Evolutionary conservation across 2,329 filamentous ascomycete species (phyloP), one percentile per base, ranked within the genome.

Genomic region (Fusarium austroafricanum): DNA sequence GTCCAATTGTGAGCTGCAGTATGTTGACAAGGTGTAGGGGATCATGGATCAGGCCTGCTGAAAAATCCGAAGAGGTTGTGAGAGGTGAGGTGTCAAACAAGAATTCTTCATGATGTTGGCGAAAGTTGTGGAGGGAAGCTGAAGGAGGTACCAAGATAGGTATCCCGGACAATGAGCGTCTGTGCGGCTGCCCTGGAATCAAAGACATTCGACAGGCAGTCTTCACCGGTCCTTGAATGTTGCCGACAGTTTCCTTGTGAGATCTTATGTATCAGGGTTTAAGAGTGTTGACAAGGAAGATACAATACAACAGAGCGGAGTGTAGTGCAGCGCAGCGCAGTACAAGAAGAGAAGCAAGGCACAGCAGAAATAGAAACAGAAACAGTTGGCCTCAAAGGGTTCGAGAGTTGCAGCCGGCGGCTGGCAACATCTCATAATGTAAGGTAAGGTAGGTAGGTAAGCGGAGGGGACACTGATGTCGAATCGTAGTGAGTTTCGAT

Each of bases 331-430:
- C 28, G 35, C 35, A 29, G 28, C 20, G 42, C 21, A 49, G 38
- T 31, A 43, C 42, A 47, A 59, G 38, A 20, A 28, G 37, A 15
- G 40, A 15, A 51, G 23, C 26, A 35, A 60, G 39, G 58, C 17
- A 61, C 52, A 29, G 17, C 55, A 61, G 55, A 55, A 59, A 43
- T 45, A 65, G 55, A 29, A 40, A 47, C 46, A 42, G 37, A 15
- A 55, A 33, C 18, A 68, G 61, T 67, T 69, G 66, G 66, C 66
- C 66, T 69, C 66, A 70, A 67, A 59, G 45, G 35, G 7, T 33
- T 45, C 47, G 29, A 14, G 29, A 31, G 56, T 62, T 54, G 44
- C 49, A 59, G 43, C 37, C 21, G 40, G 53, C 66, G 53, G 61
- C 57, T 62, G 66, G 66, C 54, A 67, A 39, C 57, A 55, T 61